Evolutionary conservation across 805 yeast genomes (phyloP).

Genomic region (Candida maesae): DNA sequence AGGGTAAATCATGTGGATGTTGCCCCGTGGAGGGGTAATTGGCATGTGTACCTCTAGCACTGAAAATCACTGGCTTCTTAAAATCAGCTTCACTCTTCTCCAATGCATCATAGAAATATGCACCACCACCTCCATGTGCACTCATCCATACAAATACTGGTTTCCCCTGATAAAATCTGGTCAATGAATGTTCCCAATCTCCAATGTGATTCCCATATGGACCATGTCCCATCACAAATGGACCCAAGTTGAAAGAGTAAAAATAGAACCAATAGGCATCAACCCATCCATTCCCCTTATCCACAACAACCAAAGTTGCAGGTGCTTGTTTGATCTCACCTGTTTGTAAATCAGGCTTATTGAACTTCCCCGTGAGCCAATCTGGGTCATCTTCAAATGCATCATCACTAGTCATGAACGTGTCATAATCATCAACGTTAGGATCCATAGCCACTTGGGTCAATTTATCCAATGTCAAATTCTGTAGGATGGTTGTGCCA

Average conservation of each 20-base stretch:
- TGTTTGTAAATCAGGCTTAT: slow-evolving; percentile 63
- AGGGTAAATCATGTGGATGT: slow-evolving; percentile 93
- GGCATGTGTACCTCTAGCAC: slow-evolving; percentile 97
- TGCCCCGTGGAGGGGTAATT: slow-evolving; percentile 95
- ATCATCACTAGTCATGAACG: slow-evolving; percentile 57
- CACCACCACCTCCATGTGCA: slow-evolving; percentile 97
- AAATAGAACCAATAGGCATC: slow-evolving; percentile 97
- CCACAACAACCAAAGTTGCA: slow-evolving; percentile 76
- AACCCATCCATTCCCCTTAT: slow-evolving; percentile 91
- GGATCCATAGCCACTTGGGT: slow-evolving; percentile 23
- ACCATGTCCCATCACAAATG: slow-evolving; percentile 95
- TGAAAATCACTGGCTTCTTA: slow-evolving; percentile 70
- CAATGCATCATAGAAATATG: slow-evolving; percentile 71
- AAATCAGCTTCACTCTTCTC: slow-evolving; percentile 39
- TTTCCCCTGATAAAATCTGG: slow-evolving; percentile 73
- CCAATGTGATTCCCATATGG: slow-evolving; percentile 98
- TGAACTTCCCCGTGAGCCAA: slow-evolving; percentile 76
- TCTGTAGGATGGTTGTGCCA: slow-evolving; percentile 38
- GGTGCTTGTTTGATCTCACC: slow-evolving; percentile 78
- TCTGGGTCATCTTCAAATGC: slow-evolving; percentile 76
- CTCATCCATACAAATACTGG: slow-evolving; percentile 94
- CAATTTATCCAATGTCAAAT: slow-evolving; percentile 22
- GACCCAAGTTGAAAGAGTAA: slow-evolving; percentile 91
- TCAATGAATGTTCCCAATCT: slow-evolving; percentile 96
- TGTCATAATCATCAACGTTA: slow-evolving; percentile 28